A percentile compares a stretch with the other conserved stretches of the same genome.
Conservation (phyloP, 495 filamentous ascomycete species). For the Penicillium parvum region DNA sequence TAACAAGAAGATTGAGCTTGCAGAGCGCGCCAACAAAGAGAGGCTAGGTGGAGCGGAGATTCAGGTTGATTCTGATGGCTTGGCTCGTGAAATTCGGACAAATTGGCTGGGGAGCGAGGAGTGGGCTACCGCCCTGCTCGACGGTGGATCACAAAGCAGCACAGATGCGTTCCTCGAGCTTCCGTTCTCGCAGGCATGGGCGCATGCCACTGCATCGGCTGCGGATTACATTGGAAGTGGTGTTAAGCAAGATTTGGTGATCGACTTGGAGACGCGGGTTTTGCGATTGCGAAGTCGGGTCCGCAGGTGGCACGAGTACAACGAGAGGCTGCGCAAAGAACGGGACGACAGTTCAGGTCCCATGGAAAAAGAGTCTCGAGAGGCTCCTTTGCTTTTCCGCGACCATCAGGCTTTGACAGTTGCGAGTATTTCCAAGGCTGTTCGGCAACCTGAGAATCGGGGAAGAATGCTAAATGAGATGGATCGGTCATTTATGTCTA, state of each 20-base stretch:
- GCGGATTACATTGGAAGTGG: constrained; percentile 46
- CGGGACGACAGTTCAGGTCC: constrained; percentile 11
- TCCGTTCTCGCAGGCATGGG: constrained; percentile 65
- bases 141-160: constrained; percentile 55
- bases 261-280: constrained; percentile 60
- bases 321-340: constrained; percentile 33
- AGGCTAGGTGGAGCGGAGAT: constrained; percentile 23
- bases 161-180: constrained; percentile 60
- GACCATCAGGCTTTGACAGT: constrained; percentile 39
- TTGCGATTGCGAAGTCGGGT: constrained; percentile 59
- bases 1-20: constrained; percentile 44
- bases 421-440: constrained; percentile 39
- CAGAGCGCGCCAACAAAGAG: constrained; percentile 23
- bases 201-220: constrained; percentile 50
- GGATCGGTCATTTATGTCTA: constrained; percentile 48
- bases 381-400: constrained; percentile 25
- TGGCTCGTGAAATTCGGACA: constrained; percentile 51
- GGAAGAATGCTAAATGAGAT: constrained; percentile 40
- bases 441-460: constrained; percentile 37
- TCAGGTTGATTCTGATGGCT: constrained; percentile 28
- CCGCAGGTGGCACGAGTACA: constrained; percentile 68
- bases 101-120: constrained; percentile 73
- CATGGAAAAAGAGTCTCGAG: constrained; percentile 6
- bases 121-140: constrained; percentile 62
- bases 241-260: constrained; percentile 36